A percentile compares a stretch with the other conserved stretches of the same genome.
phyloP scores from a whole-genome alignment of 768 basidiomycete species.

The Tylopilus sp. region DNA sequence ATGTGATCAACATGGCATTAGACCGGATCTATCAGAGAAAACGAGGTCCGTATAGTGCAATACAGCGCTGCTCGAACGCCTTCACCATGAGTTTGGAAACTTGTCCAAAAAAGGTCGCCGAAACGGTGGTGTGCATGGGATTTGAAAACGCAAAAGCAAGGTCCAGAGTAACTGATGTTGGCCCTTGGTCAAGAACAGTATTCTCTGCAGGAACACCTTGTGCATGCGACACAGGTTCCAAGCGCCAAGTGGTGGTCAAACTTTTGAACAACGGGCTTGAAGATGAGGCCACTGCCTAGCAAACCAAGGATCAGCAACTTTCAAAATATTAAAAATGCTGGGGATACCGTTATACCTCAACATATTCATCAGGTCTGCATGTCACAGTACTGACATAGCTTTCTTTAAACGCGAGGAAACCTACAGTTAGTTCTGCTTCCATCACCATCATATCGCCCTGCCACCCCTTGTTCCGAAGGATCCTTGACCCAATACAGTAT shows the following conservation, averaged over 20 bases:
- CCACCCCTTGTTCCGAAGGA: slow-evolving; percentile 40
- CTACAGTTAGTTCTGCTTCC: slow-evolving; percentile 84
- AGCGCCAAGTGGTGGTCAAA: slow-evolving; percentile 70
- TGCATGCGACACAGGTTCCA: slow-evolving; percentile 45
- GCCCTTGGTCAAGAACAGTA: slow-evolving; percentile 27
- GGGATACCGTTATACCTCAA: slow-evolving; percentile 47
- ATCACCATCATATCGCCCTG: slow-evolving; percentile 45
- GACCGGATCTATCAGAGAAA: slow-evolving; percentile 9
- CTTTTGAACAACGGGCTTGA: slow-evolving; percentile 72
- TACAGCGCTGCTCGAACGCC: slow-evolving; percentile 87
- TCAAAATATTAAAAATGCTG: not conserved
- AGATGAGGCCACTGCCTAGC: slow-evolving; percentile 67
- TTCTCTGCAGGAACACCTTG: slow-evolving; percentile 1
- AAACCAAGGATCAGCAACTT: slow-evolving; percentile 10
- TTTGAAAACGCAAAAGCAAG: slow-evolving; percentile 84
- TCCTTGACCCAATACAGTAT: slow-evolving; percentile 73
- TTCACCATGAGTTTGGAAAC: slow-evolving; percentile 87
- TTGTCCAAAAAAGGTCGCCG: slow-evolving; percentile 80
- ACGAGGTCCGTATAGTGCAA: slow-evolving; percentile 61
- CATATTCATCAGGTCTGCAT: slow-evolving; percentile 72
- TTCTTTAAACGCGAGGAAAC: slow-evolving; percentile 85
- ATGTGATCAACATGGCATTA: no score
- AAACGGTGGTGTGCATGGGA: slow-evolving; percentile 81
- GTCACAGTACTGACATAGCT: slow-evolving; percentile 84
- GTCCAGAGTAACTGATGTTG: slow-evolving; percentile 84